Evolutionary conservation across 2,329 filamentous ascomycete species (phyloP), one percentile per base, ranked within the genome.

Genomic region (Ilyonectria sp.): DNA sequence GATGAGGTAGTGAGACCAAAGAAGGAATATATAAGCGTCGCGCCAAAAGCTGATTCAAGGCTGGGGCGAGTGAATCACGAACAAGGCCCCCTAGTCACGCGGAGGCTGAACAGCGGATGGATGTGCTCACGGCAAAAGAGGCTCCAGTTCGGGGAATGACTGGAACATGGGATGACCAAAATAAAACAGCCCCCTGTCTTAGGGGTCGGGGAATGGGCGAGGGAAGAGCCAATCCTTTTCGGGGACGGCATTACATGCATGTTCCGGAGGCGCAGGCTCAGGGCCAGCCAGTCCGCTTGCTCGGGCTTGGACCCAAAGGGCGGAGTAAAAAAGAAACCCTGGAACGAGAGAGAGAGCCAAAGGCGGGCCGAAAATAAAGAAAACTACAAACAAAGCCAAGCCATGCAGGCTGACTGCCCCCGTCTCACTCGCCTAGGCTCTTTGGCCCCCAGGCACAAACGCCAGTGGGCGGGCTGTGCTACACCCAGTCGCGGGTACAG

Each of bases 21-120:
- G 56, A 33, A 56, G 23, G 17, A 19, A 54, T 60, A 65, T 65
- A 65, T 65, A 60, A 47, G 31, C 43, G 50, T 47, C 63, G 43
- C 63, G 63, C 63, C 63, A 65, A 59, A 65, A 29, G 35, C 44
- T 65, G 52, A 60, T 61, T 65, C 57, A 65, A 52, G 29, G 49
- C 29, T 21, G 29, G 47, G 47, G 47, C 47, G 43, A 35, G 47
- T 43, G 35, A 53, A 44, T 49, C 21, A 13, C 21, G 15, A 35
- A 5, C 49, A 50, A 50, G 47, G 17, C 37, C 37, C 37, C 37
- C 17, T 13, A 13, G 13, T 17, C 26, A 50, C 49, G 19, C 9
- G 26, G 26, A 26, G 26, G 5, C 26, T 26, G 29, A 33, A 52
- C 49, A 19, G 26, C 29, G 49, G 17, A 6, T 21, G n/a, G n/a